Conservation (phyloP, 2,329 filamentous ascomycete species). For the Fusarium lyarnte region DNA sequence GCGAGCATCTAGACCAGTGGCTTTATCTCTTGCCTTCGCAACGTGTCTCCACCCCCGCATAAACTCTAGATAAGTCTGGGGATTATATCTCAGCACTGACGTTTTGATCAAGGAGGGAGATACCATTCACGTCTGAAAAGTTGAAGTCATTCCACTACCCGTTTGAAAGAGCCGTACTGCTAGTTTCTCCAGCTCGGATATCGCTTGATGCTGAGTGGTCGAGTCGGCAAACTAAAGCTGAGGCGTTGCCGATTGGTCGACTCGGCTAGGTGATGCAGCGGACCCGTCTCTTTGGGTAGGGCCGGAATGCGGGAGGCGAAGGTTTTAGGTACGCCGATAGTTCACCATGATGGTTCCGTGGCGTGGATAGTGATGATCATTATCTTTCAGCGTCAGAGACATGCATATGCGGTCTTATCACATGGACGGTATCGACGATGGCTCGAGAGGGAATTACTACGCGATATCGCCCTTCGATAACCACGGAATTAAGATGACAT, state of each 20-base stretch:
- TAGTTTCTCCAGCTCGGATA: slow-evolving; percentile 10
- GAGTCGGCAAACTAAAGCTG: slow-evolving; percentile 17
- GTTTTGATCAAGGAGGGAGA: background rate
- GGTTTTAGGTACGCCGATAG: background rate
- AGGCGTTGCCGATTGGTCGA: slow-evolving; percentile 20
- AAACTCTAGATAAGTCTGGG: slow-evolving; percentile 4
- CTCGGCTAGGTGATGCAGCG: slow-evolving; percentile 19
- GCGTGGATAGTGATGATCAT: background rate
- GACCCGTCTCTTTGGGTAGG: background rate
- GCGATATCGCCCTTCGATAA: background rate
- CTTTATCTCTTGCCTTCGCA: background rate
- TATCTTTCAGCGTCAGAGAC: background rate
- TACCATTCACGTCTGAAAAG: background rate
- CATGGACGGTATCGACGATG: too few species aligned
- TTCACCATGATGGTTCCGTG: background rate
- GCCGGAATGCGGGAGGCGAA: background rate
- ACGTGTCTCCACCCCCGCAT: slow-evolving; percentile 23
- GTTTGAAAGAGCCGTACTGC: slow-evolving; percentile 4
- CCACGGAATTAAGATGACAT: background rate
- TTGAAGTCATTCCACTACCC: background rate
- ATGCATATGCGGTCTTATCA: background rate
- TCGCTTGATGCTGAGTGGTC: slow-evolving; percentile 2
- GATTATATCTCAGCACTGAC: background rate
- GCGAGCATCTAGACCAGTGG: too few species aligned
- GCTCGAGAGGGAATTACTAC: background rate